Evolutionary conservation across 176 grass and related monocot species (phyloP).

Genomic region (Carex cristatella): DNA sequence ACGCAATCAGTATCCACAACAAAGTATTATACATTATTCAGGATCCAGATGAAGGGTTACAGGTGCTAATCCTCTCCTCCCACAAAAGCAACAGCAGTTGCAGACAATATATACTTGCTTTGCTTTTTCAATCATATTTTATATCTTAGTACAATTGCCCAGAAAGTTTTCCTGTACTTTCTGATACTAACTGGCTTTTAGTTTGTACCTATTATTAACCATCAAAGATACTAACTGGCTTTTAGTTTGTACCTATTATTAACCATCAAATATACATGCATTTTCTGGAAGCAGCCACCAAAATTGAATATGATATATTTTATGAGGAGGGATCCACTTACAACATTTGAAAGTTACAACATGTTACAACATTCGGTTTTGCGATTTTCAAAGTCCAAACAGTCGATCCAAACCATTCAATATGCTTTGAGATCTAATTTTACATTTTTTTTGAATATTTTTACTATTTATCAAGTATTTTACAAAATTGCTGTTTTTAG

Average conservation of each 20-base stretch:
- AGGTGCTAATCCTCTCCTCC: background rate
- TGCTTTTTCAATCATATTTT: background rate
- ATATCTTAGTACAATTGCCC: background rate
- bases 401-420: no score
- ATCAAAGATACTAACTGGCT: background rate
- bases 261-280: background rate
- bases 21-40: background rate
- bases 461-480: no score
- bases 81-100: background rate
- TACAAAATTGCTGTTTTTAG: no score
- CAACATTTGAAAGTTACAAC: no score
- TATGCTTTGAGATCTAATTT: no score
- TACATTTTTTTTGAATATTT: no score
- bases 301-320: background rate
- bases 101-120: background rate
- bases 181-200: background rate
- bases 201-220: background rate
- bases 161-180: background rate
- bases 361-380: no score
- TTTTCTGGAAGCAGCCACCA: background rate
- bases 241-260: background rate
- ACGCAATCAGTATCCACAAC: background rate
- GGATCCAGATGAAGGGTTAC: background rate
- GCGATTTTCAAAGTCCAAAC: no score
- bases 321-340: background rate